Evolutionary conservation across 129 eudicot genomes (phyloP).

Genomic region (Saposhnikovia divaricata): DNA sequence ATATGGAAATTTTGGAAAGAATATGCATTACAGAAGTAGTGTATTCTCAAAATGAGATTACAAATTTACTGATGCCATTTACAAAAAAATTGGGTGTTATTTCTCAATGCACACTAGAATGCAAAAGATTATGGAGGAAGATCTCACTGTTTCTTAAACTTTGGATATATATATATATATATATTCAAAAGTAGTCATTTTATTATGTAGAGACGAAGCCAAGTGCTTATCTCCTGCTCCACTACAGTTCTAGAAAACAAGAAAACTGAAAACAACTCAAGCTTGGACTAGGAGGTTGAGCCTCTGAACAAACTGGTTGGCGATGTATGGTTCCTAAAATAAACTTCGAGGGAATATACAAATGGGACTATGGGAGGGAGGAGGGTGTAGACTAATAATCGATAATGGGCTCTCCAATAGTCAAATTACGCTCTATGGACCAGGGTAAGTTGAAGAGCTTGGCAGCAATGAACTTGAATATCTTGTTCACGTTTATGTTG

Average conservation of each 20-base stretch:
- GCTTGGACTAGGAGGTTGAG: constrained; percentile 14
- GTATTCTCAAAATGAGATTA: too few relatives aligned
- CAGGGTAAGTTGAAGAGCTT: constrained; percentile 75
- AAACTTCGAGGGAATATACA: not conserved
- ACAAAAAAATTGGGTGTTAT: too few relatives aligned
- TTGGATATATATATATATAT: too few relatives aligned
- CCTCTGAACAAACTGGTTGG: constrained; percentile 28
- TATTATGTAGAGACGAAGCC: not conserved
- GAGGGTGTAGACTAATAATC: constrained; percentile 36
- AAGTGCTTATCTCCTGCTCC: not conserved
- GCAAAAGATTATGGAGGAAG: too few relatives aligned
- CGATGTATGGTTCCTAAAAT: not conserved
- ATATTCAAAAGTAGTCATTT: not conserved
- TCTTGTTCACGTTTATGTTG: constrained; percentile 83
- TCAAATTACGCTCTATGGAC: constrained; percentile 77
- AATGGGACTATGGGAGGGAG: too few relatives aligned
- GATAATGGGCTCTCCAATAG: constrained; percentile 81
- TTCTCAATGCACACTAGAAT: too few relatives aligned
- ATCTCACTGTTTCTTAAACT: too few relatives aligned
- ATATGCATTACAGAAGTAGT: too few relatives aligned
- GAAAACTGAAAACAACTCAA: not conserved
- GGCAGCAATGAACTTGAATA: constrained; percentile 76
- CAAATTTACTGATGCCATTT: too few relatives aligned
- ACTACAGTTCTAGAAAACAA: not conserved
- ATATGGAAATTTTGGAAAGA: too few relatives aligned